Evolutionary conservation across 208 protist genomes (phyloP).

Genomic region (Trichomonas vaginalis): DNA sequence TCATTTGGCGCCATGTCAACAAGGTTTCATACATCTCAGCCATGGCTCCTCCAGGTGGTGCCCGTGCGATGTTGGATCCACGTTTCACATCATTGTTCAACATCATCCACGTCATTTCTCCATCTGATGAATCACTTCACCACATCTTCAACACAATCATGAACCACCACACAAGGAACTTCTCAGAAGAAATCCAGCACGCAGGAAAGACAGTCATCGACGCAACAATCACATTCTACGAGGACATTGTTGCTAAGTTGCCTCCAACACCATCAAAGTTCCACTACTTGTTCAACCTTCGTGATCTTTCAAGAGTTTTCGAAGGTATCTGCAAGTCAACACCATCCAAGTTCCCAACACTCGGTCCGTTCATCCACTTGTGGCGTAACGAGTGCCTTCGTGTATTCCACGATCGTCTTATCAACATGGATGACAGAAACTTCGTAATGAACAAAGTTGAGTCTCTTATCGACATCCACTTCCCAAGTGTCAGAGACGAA

Average conservation of each 20-base stretch:
- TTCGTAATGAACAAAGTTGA: slow-evolving; percentile 58
- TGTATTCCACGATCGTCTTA: slow-evolving; percentile 88
- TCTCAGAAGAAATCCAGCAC: slow-evolving; percentile 35
- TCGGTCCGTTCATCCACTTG: slow-evolving; percentile 60
- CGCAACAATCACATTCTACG: slow-evolving; percentile 75
- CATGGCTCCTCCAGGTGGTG: slow-evolving; percentile 84
- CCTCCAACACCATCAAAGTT: slow-evolving; percentile 91
- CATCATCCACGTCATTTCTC: slow-evolving; percentile 87
- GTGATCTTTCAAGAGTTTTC: slow-evolving; percentile 86
- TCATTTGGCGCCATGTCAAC: slow-evolving; percentile 75
- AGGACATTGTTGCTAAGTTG: slow-evolving; percentile 58
- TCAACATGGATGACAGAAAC: slow-evolving; percentile 65
- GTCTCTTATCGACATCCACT: slow-evolving; percentile 55
- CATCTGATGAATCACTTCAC: slow-evolving; percentile 71
- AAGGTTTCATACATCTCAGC: slow-evolving; percentile 82
- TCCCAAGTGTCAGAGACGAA: slow-evolving; percentile 33
- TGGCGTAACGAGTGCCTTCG: slow-evolving; percentile 87
- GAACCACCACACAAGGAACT: slow-evolving; percentile 40
- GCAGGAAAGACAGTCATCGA: slow-evolving; percentile 51
- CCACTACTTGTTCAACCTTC: slow-evolving; percentile 96
- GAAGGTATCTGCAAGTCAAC: slow-evolving; percentile 81
- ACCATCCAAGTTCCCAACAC: slow-evolving; percentile 59
- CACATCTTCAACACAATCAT: slow-evolving; percentile 87
- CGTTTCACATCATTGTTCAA: slow-evolving; percentile 87
- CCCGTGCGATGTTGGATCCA: slow-evolving; percentile 79